A percentile compares a stretch with the other conserved stretches of the same genome.
Evolutionary conservation across 2,329 filamentous ascomycete genomes (phyloP).

Genomic region (Colletotrichum tropicicola): DNA sequence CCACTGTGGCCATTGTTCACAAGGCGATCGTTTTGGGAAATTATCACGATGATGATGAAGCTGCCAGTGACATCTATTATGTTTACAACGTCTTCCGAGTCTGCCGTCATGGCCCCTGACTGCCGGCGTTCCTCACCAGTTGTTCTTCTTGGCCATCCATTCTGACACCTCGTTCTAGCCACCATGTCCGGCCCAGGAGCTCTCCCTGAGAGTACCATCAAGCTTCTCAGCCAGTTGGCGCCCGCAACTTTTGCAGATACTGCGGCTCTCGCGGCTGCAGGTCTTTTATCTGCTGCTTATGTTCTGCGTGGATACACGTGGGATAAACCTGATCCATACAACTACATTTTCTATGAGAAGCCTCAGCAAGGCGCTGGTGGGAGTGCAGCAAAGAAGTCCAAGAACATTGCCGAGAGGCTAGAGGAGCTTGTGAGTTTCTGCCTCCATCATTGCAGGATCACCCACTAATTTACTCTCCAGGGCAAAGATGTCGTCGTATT

Average conservation of each 20-base stretch:
- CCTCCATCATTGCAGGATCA: too few species aligned
- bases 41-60: not conserved
- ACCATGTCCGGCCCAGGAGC: slow-evolving; percentile 11
- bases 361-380: slow-evolving; percentile 46
- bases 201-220: slow-evolving; percentile 22
- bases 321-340: slow-evolving; percentile 59
- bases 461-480: not conserved
- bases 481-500: slow-evolving; percentile 44
- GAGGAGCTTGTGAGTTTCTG: slow-evolving; percentile 36
- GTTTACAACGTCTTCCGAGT: not conserved
- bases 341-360: slow-evolving; percentile 56
- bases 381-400: slow-evolving; percentile 44
- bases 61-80: slow-evolving; percentile 1
- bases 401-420: slow-evolving; percentile 51
- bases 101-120: too few species aligned
- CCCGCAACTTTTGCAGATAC: slow-evolving; percentile 35
- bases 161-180: not conserved
- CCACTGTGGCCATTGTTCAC: not conserved
- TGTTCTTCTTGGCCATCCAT: too few species aligned
- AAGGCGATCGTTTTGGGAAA: not conserved
- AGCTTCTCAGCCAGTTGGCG: slow-evolving; percentile 30
- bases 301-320: slow-evolving; percentile 52
- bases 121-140: too few species aligned
- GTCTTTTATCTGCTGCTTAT: slow-evolving; percentile 41
- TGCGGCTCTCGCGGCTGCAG: slow-evolving; percentile 36